Evolutionary conservation across 352 stramenopile species (phyloP), one percentile per base, ranked within the genome.

Genomic region (Elongisporangium senticosum): DNA sequence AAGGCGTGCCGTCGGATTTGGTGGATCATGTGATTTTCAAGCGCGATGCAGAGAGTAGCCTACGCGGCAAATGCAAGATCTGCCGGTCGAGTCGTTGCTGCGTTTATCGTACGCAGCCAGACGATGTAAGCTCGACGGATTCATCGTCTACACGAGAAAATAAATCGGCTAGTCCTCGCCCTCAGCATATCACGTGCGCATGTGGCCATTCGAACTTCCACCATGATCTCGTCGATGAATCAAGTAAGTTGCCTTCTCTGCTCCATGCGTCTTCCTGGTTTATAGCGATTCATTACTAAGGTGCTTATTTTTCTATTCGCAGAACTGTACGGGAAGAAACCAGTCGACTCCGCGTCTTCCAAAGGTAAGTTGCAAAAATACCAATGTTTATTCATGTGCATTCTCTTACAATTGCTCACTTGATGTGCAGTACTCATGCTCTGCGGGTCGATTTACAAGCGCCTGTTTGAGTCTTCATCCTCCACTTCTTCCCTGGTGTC

Each of bases 21-120:
- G 73, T 92, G 39, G 79, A 88, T 53, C 71, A 92, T 55, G 75
- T 91, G 13, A 68, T 94, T 49, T 94, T 94, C 64, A 87, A 84
- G 59, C 68, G 84, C 20, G 84, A 94, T 53, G 55, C 65, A 6
- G 79, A 89, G 24, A 82, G 75, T 17, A 58, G 73, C 23, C 67
- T 94, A 48, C 82, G 82, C 49, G 79, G 82, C 0, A 89, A 78
- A 53, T 94, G 84, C 75, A 90, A 87, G 54, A 58, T 89, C 7
- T 94, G 84, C 50, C 67, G 79, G 14, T 67, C 72, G 23, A 82
- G 82, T 14, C 77, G 81, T 33, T 94, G 84, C 59, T 86, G 79
- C 47, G 66, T 90, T 20, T 93, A 89, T 49, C 75, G 81, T 14
- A 71, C 79, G 24, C 67, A 79, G 22, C 70, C 77, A n/a, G 60